phyloP scores from a whole-genome alignment of 495 filamentous ascomycete species.

The Penicillium psychrofluorescens region DNA sequence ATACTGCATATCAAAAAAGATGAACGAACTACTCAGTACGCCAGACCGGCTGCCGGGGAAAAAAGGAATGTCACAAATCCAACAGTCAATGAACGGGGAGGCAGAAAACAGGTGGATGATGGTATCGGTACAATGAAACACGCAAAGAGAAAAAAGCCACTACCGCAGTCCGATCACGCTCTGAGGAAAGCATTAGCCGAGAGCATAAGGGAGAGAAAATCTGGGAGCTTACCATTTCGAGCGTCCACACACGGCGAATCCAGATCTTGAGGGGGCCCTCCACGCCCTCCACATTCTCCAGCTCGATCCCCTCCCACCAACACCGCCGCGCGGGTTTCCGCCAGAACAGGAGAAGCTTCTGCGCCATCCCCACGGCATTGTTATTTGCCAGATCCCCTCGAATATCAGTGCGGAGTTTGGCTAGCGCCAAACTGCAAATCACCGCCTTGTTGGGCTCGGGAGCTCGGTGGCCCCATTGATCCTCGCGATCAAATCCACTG shows the following conservation, averaged over 20 bases:
- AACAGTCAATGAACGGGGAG: conserved; percentile 10
- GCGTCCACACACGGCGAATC: conserved; percentile 95
- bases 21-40: conserved; percentile 10
- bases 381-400: conserved; percentile 67
- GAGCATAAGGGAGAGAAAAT: not conserved
- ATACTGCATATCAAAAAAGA: conserved; percentile 5
- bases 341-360: conserved; percentile 98
- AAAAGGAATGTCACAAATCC: not conserved
- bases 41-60: conserved; percentile 11
- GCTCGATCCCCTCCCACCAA: conserved; percentile 99
- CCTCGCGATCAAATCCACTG: conserved; percentile 94
- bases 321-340: conserved; percentile 91
- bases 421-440: conserved; percentile 91
- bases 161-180: conserved; percentile 86
- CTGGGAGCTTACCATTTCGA: conserved; percentile 74
- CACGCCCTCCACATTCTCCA: conserved; percentile 82
- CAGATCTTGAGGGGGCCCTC: conserved; percentile 93
- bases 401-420: conserved; percentile 86
- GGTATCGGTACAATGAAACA: not conserved
- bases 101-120: not conserved
- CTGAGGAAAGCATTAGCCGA: conserved; percentile 31
- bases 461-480: conserved; percentile 91
- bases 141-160: conserved; percentile 7
- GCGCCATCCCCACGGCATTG: conserved; percentile 93
- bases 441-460: conserved; percentile 97